Conservation (phyloP, 2,329 filamentous ascomycete species). For the Fonsecaea pedrosoi region DNA sequence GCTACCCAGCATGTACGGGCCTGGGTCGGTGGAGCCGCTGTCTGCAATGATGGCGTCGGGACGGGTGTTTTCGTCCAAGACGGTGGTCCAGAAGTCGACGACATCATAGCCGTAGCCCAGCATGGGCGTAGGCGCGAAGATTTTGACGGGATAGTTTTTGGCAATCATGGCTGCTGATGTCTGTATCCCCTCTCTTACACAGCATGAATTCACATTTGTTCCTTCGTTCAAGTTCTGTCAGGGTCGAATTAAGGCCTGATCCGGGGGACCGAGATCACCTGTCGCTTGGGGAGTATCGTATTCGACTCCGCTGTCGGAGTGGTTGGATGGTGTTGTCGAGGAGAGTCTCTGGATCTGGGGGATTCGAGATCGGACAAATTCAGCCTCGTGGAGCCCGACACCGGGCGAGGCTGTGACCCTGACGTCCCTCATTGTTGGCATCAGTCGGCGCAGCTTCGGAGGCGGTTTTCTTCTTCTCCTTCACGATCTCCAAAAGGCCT, state of each 20-base stretch:
- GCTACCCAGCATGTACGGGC: conserved; percentile 10
- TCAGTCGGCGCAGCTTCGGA: not conserved
- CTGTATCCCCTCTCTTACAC: not conserved
- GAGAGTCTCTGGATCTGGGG: not conserved
- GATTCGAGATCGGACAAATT: not conserved
- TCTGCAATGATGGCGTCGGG: conserved; percentile 12
- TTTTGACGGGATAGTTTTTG: conserved; percentile 10
- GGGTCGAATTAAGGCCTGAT: not conserved
- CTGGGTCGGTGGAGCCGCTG: conserved; percentile 13
- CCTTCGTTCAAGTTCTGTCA: not conserved
- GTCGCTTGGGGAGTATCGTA: not conserved
- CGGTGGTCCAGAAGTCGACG: conserved; percentile 13
- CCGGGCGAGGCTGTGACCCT: not conserved
- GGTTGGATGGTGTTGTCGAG: not conserved
- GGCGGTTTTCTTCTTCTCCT: not conserved
- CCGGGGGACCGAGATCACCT: not conserved
- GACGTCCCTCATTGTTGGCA: not conserved
- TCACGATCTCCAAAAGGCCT: not conserved
- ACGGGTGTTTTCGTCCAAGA: conserved; percentile 11
- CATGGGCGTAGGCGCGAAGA: conserved; percentile 18
- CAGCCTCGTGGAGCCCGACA: not conserved
- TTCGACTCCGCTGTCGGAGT: conserved; percentile 1
- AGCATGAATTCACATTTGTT: not conserved
- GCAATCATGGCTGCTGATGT: not conserved
- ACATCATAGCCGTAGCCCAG: conserved; percentile 17